A percentile compares a stretch with the other conserved stretches of the same genome.
Conservation (phyloP, 2,329 filamentous ascomycete genomes). For the Beauveria sp. region DNA sequence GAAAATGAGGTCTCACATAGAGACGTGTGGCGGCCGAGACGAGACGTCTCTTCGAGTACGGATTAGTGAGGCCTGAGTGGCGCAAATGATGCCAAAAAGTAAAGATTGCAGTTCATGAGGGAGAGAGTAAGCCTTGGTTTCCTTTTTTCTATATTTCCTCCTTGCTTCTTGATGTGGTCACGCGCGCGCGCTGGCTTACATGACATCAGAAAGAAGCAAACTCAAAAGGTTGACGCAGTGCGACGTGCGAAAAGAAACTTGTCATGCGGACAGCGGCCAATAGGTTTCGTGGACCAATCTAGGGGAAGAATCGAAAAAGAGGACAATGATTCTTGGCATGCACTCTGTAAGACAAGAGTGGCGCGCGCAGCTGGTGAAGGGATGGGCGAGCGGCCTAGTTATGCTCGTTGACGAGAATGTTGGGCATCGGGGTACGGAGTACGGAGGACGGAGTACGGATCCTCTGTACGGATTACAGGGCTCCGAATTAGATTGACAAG, state of each 20-base stretch:
- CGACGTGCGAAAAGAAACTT: not conserved
- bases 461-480: not conserved
- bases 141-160: not conserved
- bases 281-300: no score
- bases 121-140: not conserved
- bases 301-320: no score
- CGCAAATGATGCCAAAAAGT: not conserved
- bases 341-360: no score
- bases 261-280: no score
- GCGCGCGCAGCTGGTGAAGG: not conserved
- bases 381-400: not conserved
- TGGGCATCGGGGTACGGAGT: not conserved
- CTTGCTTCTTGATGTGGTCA: not conserved
- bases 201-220: conserved; percentile 6
- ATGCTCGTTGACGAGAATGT: not conserved
- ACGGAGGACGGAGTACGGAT: not conserved
- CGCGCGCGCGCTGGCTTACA: not conserved
- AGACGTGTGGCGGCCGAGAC: no score
- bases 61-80: not conserved
- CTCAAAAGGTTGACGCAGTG: not conserved
- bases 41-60: not conserved
- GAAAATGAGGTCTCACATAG: not conserved
- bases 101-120: not conserved
- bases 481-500: not conserved
- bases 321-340: no score